Conservation (phyloP, 2,329 filamentous ascomycete genomes). For the Thielaviopsis populi region DNA sequence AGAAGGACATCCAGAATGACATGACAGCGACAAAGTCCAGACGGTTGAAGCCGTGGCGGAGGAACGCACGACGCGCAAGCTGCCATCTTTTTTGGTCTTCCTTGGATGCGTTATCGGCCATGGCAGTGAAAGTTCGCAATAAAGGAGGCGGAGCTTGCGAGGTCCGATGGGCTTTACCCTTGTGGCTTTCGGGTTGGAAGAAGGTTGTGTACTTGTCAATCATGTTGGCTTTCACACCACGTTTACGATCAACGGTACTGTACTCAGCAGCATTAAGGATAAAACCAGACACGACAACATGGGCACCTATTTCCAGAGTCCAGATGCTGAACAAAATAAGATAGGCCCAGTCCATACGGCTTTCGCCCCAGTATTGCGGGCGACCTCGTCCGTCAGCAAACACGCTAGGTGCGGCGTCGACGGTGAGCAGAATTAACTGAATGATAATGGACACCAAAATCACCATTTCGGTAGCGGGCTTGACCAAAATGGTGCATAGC, state of each 20-base stretch:
- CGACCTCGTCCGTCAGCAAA: slow-evolving; percentile 46
- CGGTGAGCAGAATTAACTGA: slow-evolving; percentile 73
- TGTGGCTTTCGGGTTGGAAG: slow-evolving; percentile 67
- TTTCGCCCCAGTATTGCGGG: slow-evolving; percentile 49
- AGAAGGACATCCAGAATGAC: slow-evolving; percentile 88
- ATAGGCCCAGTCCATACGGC: slow-evolving; percentile 63
- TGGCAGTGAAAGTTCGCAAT: slow-evolving; percentile 48
- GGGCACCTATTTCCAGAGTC: slow-evolving; percentile 67
- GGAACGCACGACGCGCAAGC: slow-evolving; percentile 77
- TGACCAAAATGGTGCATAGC: slow-evolving; percentile 72
- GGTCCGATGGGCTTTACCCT: slow-evolving; percentile 36
- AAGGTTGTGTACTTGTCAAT: slow-evolving; percentile 61
- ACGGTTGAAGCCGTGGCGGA: slow-evolving; percentile 90
- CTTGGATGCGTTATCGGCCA: slow-evolving; percentile 45
- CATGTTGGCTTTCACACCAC: slow-evolving; percentile 59
- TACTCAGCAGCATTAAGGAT: slow-evolving; percentile 83
- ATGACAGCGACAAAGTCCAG: slow-evolving; percentile 87
- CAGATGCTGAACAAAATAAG: slow-evolving; percentile 78
- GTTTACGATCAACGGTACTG: slow-evolving; percentile 69
- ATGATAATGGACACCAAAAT: slow-evolving; percentile 78
- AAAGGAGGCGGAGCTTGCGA: slow-evolving; percentile 26
- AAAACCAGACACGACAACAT: slow-evolving; percentile 85
- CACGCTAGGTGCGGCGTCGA: slow-evolving; percentile 64
- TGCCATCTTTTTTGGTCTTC: slow-evolving; percentile 72
- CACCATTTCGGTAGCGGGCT: slow-evolving; percentile 71